These are phyloP conservation scores for Nidula microcarpa DNA, from an alignment of 768 basidiomycete species.

Conservation along the genomic window DNA sequence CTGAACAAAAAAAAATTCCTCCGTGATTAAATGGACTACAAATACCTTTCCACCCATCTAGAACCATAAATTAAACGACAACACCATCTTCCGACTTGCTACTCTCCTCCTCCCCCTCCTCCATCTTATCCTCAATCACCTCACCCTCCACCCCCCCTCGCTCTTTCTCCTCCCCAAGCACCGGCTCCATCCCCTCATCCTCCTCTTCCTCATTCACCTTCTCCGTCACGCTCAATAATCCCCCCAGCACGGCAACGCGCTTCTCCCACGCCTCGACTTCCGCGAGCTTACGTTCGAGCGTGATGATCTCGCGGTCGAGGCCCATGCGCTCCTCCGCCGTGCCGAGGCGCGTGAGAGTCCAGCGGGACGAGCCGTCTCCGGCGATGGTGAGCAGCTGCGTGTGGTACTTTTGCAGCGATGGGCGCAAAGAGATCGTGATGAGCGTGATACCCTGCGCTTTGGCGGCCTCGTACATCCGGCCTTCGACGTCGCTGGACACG, in stretches of 20 bases:
- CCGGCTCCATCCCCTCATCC: conserved; percentile 12
- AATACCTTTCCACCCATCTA: too few species aligned
- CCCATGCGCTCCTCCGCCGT: conserved; percentile 73
- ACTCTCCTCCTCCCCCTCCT: not conserved
- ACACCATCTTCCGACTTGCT: too few species aligned
- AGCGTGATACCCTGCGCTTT: conserved; percentile 88
- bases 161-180: conserved; percentile 2
- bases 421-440: conserved; percentile 88
- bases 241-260: conserved; percentile 62
- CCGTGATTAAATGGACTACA: too few species aligned
- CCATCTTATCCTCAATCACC: not conserved
- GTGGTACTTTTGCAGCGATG: conserved; percentile 86
- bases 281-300: conserved; percentile 59
- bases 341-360: conserved; percentile 70
- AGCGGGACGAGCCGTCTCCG: conserved; percentile 67
- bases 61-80: too few species aligned
- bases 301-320: conserved; percentile 69
- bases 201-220: conserved; percentile 10
- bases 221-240: conserved; percentile 43
- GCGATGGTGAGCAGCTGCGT: conserved; percentile 76
- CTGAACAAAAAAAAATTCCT: too few species aligned
- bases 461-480: conserved; percentile 90
- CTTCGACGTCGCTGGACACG: conserved; percentile 94
- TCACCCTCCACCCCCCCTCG: conserved; percentile 4
- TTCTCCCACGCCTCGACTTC: conserved; percentile 76